These are phyloP conservation scores for Dryadomyces quercivorus DNA, from an alignment of 2,329 filamentous ascomycete species.

Conservation along the genomic window DNA sequence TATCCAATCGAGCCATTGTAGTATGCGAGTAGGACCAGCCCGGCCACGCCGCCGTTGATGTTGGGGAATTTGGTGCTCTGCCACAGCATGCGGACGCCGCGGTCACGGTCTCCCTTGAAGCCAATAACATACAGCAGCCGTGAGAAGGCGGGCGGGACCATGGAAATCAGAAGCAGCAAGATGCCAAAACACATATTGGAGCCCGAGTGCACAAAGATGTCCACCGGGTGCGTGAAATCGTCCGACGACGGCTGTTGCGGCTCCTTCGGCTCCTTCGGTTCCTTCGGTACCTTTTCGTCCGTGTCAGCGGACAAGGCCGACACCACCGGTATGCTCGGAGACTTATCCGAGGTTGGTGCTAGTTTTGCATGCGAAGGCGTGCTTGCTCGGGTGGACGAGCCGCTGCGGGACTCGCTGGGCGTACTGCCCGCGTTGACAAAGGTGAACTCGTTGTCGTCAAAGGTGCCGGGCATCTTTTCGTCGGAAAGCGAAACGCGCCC, in stretches of 20 bases:
- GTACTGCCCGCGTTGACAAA: conserved; percentile 15
- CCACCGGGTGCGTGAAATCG: conserved; percentile 61
- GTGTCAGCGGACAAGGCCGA: too few species aligned
- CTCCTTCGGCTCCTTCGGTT: too few species aligned
- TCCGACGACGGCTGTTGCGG: conserved; percentile 32
- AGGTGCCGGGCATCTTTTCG: conserved; percentile 25
- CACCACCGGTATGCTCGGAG: too few species aligned
- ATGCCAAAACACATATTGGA: conserved; percentile 84
- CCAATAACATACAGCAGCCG: conserved; percentile 78
- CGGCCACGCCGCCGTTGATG: conserved; percentile 84
- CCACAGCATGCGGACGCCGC: conserved; percentile 81
- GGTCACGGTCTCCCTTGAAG: conserved; percentile 76
- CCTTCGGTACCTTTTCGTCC: too few species aligned
- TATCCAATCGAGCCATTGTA: conserved; percentile 81
- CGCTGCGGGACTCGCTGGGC: conserved; percentile 11
- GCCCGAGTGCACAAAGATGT: conserved; percentile 81
- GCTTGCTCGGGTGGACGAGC: conserved; percentile 16
- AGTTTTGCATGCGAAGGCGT: neutral
- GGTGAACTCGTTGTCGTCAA: conserved; percentile 23
- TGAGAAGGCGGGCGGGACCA: conserved; percentile 86
- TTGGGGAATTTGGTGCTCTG: conserved; percentile 75
- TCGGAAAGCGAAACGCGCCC: conserved; percentile 8
- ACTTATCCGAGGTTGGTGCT: neutral
- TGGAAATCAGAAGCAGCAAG: conserved; percentile 74
- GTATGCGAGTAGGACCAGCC: conserved; percentile 68